Conservation (phyloP, 352 stramenopile species). For the Globisporangium yorkense region DNA sequence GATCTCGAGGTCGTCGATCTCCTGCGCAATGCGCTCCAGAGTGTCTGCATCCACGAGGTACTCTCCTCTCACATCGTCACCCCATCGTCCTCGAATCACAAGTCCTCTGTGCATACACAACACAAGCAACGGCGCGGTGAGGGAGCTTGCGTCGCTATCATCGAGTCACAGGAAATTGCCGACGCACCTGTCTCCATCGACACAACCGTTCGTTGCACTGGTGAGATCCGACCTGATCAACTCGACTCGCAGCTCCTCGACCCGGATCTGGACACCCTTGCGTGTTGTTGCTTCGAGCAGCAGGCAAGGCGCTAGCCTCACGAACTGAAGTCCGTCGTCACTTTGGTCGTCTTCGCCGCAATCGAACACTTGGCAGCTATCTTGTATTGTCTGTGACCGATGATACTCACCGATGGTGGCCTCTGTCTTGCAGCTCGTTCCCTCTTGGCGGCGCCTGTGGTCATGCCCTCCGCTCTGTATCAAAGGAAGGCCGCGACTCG, state of each 20-base stretch:
- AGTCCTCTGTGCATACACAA: constrained; percentile 34
- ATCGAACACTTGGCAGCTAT: background rate
- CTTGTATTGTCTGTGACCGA: background rate
- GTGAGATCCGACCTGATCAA: constrained; percentile 10
- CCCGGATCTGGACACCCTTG: constrained; percentile 42
- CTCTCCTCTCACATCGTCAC: constrained; percentile 28
- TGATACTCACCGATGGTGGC: too few species aligned
- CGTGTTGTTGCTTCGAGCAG: constrained; percentile 63
- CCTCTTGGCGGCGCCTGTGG: background rate
- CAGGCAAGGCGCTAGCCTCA: constrained; percentile 28
- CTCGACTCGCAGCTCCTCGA: constrained; percentile 68
- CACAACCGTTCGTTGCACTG: constrained; percentile 1
- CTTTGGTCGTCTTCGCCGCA: constrained; percentile 9
- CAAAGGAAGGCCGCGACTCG: constrained; percentile 10
- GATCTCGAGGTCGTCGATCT: constrained; percentile 62
- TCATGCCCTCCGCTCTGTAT: constrained; percentile 7
- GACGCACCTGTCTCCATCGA: constrained; percentile 42
- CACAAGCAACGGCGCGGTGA: background rate
- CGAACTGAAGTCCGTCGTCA: constrained; percentile 17
- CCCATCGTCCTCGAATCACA: constrained; percentile 39
- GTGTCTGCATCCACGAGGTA: constrained; percentile 22
- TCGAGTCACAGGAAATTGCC: background rate
- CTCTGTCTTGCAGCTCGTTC: too few species aligned
- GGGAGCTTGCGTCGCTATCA: background rate
- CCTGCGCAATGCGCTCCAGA: constrained; percentile 44